Percentiles rank a stretch among this genome's conserved stretches.
Conservation (phyloP, 1,284 basidiomycete species). For the Porogramme epimiltina region DNA sequence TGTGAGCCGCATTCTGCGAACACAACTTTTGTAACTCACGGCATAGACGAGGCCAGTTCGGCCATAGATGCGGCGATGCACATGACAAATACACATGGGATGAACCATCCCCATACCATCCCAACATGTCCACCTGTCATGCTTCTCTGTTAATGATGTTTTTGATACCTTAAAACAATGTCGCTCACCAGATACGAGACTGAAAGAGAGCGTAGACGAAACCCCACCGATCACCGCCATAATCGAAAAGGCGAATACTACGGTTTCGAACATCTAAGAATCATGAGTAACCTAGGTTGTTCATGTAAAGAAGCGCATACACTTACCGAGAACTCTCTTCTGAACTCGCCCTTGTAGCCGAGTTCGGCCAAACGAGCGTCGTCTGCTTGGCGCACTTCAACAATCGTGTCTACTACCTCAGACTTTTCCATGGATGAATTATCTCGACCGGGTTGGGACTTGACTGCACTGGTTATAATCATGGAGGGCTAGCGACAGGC, state of each 20-base stretch:
- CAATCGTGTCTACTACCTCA: background rate
- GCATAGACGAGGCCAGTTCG: conserved; percentile 74
- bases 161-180: background rate
- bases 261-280: conserved; percentile 55
- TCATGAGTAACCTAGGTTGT: background rate
- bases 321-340: conserved; percentile 68
- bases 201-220: conserved; percentile 64
- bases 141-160: too few species aligned
- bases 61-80: conserved; percentile 68
- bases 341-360: conserved; percentile 76
- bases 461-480: too few species aligned
- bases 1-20: too few species aligned
- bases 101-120: conserved; percentile 77
- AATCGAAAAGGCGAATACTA: conserved; percentile 72
- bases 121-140: conserved; percentile 67
- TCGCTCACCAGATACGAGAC: conserved; percentile 52
- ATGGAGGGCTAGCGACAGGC: too few species aligned
- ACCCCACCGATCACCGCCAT: conserved; percentile 74
- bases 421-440: too few species aligned
- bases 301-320: background rate
- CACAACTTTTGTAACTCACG: conserved; percentile 52
- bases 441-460: too few species aligned
- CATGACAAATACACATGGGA: conserved; percentile 69
- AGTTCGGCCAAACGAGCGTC: conserved; percentile 62
- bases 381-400: conserved; percentile 36